phyloP scores from a whole-genome alignment of 768 basidiomycete genomes.

The Russula dissimulans region DNA sequence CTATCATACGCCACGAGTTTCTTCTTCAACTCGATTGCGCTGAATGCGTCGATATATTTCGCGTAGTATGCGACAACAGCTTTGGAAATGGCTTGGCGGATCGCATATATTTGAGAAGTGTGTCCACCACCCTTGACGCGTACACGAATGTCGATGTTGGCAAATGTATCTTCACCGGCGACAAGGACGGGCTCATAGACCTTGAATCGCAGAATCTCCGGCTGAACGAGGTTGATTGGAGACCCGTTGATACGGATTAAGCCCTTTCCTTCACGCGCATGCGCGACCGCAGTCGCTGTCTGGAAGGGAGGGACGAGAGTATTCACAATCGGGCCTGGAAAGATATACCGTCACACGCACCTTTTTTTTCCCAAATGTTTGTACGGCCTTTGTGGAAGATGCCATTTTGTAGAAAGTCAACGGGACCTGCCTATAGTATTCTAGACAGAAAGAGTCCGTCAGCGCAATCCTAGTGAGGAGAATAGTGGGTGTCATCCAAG shows the following conservation, averaged over 20 bases:
- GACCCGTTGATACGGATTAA: constrained; percentile 95
- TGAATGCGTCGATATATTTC: constrained; percentile 97
- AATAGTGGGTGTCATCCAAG: constrained; percentile 31
- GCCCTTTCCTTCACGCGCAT: constrained; percentile 93
- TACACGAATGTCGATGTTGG: constrained; percentile 87
- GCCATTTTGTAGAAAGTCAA: constrained; percentile 46
- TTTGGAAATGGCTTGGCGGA: constrained; percentile 97
- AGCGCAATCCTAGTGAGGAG: not conserved
- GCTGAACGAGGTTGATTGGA: constrained; percentile 91
- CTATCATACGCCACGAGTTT: constrained; percentile 93
- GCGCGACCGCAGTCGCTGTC: constrained; percentile 98
- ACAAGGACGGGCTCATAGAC: constrained; percentile 96
- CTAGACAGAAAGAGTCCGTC: constrained; percentile 15
- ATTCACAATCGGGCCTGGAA: constrained; percentile 4
- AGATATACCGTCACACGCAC: constrained; percentile 32
- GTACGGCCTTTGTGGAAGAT: constrained; percentile 78
- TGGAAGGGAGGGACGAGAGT: constrained; percentile 25
- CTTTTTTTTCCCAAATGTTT: constrained; percentile 99
- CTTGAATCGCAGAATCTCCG: constrained; percentile 95
- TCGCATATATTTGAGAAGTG: constrained; percentile 97
- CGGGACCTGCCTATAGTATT: constrained; percentile 20
- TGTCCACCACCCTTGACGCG: constrained; percentile 99
- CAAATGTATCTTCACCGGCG: constrained; percentile 82
- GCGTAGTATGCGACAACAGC: constrained; percentile 97
- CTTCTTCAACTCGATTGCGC: constrained; percentile 97